Conservation (phyloP, 805 yeast species). For the Yarrowia phangngaensis region DNA sequence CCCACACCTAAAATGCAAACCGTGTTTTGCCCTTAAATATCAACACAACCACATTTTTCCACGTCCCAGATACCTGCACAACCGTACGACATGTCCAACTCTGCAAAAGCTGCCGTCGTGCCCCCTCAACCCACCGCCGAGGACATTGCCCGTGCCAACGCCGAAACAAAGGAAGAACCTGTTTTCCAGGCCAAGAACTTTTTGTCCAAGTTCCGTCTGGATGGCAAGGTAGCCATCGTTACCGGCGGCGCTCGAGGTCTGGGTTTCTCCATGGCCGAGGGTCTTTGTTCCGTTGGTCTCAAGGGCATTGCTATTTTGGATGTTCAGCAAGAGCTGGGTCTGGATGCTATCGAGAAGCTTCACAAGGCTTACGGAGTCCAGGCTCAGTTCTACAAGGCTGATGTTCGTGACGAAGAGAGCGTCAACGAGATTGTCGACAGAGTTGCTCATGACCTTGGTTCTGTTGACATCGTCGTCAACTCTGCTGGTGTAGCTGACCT, state of each 20-base stretch:
- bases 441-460: slow-evolving; percentile 53
- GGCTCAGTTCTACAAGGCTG: slow-evolving; percentile 63
- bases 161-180: slow-evolving; percentile 37
- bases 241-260: slow-evolving; percentile 71
- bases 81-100: slow-evolving; percentile 28
- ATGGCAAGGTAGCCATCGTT: slow-evolving; percentile 54
- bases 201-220: slow-evolving; percentile 48
- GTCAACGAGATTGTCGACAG: slow-evolving; percentile 52
- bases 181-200: slow-evolving; percentile 41
- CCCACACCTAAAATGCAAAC: too few relatives aligned
- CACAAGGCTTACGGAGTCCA: slow-evolving; percentile 50
- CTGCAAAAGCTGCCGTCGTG: slow-evolving; percentile 41
- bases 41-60: not conserved
- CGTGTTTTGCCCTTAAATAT: too few relatives aligned
- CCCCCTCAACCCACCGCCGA: slow-evolving; percentile 43
- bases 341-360: slow-evolving; percentile 56
- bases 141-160: slow-evolving; percentile 41
- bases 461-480: slow-evolving; percentile 55
- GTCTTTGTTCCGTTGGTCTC: slow-evolving; percentile 53
- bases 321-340: slow-evolving; percentile 58
- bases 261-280: slow-evolving; percentile 59
- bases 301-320: slow-evolving; percentile 53
- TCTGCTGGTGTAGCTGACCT: slow-evolving; percentile 67
- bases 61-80: not conserved
- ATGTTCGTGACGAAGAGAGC: slow-evolving; percentile 51